Conservation (phyloP, 306 rosid species). For the Citrullus mucosospermus region DNA sequence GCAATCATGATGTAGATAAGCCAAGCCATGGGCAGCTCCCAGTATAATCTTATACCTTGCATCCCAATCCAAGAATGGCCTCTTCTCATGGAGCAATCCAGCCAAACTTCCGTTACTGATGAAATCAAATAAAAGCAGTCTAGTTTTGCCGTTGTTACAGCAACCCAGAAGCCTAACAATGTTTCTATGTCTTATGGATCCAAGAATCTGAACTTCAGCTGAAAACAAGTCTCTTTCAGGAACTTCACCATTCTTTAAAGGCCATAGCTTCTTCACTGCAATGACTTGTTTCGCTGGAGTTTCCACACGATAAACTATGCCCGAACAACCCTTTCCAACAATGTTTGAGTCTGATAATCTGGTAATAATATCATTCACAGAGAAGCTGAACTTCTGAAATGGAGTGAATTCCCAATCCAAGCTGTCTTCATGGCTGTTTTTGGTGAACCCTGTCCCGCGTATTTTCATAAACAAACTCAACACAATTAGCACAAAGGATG, state of each 20-base stretch:
- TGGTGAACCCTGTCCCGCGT: constrained; percentile 28
- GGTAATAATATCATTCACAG: constrained; percentile 51
- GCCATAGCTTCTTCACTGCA: constrained; percentile 97
- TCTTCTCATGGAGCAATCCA: constrained; percentile 64
- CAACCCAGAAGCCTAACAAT: constrained; percentile 86
- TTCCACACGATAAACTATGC: constrained; percentile 82
- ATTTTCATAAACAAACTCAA: constrained; percentile 38
- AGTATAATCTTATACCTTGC: constrained; percentile 71
- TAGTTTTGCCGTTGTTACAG: constrained; percentile 63
- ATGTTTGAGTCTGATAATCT: constrained; percentile 63
- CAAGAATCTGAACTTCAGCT: constrained; percentile 79
- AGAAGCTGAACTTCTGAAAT: constrained; percentile 75
- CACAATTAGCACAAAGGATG: constrained; percentile 37
- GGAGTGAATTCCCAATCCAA: constrained; percentile 83
- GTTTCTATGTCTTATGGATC: constrained; percentile 82
- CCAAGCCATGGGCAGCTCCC: constrained; percentile 86
- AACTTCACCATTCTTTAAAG: constrained; percentile 38
- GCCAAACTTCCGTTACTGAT: constrained; percentile 75
- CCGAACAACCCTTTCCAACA: constrained; percentile 83
- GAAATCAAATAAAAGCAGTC: constrained; percentile 77
- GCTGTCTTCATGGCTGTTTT: constrained; percentile 27
- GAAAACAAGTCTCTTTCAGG: constrained; percentile 59
- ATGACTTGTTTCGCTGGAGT: constrained; percentile 65
- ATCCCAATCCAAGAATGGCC: constrained; percentile 91
- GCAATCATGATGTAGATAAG: constrained; percentile 93